Evolutionary conservation across 768 basidiomycete genomes (phyloP).

Genomic region (Boletus fagicola): DNA sequence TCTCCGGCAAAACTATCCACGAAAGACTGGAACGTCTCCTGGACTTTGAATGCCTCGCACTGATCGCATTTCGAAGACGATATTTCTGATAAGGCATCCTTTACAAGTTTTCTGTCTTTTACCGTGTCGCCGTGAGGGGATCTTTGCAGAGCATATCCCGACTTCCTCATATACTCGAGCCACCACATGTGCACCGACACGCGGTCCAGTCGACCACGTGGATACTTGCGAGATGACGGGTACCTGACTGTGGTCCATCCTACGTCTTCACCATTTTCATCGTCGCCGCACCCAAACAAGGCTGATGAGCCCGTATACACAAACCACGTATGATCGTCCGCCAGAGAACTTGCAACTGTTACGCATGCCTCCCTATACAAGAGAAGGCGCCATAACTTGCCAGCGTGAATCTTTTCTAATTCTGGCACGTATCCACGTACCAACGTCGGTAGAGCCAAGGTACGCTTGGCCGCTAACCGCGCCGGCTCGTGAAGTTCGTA

Average conservation of each 20-base stretch:
- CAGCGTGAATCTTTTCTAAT: constrained; percentile 12
- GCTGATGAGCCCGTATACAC: too few species aligned
- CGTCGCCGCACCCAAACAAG: constrained; percentile 3
- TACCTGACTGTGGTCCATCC: not conserved
- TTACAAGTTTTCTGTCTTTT: constrained; percentile 2
- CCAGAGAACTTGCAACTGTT: not conserved
- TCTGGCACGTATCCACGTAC: constrained; percentile 2
- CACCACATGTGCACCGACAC: constrained; percentile 14
- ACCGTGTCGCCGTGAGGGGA: not conserved
- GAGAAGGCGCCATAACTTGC: constrained; percentile 5
- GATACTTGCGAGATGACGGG: constrained; percentile 6
- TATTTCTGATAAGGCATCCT: not conserved
- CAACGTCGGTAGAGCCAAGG: constrained; percentile 6
- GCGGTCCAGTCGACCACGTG: not conserved
- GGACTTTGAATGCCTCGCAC: not conserved
- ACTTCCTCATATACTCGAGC: constrained; percentile 15
- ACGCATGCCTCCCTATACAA: constrained; percentile 10
- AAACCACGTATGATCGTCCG: constrained; percentile 14
- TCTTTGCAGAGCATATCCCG: constrained; percentile 2
- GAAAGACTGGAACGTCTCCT: constrained; percentile 9
- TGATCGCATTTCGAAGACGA: constrained; percentile 1
- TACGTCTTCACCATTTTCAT: not conserved
- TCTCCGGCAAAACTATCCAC: constrained; percentile 10
- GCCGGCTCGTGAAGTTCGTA: not conserved
- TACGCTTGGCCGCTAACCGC: constrained; percentile 9